phyloP scores from a whole-genome alignment of 768 basidiomycete genomes.

The Suillus americanus region DNA sequence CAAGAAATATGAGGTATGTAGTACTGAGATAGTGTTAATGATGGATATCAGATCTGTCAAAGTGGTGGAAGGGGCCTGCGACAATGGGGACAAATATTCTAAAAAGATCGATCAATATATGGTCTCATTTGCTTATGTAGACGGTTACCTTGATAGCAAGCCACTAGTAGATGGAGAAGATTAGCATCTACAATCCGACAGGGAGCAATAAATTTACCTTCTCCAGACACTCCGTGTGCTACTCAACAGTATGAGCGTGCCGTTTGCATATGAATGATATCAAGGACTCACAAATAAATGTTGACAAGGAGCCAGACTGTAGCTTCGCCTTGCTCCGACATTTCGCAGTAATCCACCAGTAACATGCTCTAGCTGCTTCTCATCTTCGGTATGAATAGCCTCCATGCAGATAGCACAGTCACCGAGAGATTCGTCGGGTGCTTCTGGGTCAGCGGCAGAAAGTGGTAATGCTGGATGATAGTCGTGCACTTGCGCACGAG shows the following conservation, averaged over 20 bases:
- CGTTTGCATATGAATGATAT: background rate
- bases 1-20: background rate
- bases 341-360: slow-evolving; percentile 38
- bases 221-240: slow-evolving; percentile 90
- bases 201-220: slow-evolving; percentile 42
- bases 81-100: slow-evolving; percentile 94
- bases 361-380: slow-evolving; percentile 34
- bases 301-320: slow-evolving; percentile 86
- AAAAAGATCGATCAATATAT: background rate
- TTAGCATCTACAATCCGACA: slow-evolving; percentile 13
- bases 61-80: slow-evolving; percentile 81
- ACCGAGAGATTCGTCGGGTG: slow-evolving; percentile 72
- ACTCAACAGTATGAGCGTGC: background rate
- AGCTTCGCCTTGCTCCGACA: slow-evolving; percentile 52
- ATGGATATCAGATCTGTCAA: slow-evolving; percentile 31
- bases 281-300: slow-evolving; percentile 73
- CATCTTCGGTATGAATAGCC: slow-evolving; percentile 58
- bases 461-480: slow-evolving; percentile 79
- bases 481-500: slow-evolving; percentile 64
- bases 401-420: slow-evolving; percentile 97
- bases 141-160: slow-evolving; percentile 65
- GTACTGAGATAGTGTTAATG: background rate
- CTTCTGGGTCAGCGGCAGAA: slow-evolving; percentile 62
- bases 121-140: background rate
- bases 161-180: slow-evolving; percentile 44